Evolutionary conservation across 2,329 filamentous ascomycete genomes (phyloP).

Genomic region (Ambrosiella xylebori): DNA sequence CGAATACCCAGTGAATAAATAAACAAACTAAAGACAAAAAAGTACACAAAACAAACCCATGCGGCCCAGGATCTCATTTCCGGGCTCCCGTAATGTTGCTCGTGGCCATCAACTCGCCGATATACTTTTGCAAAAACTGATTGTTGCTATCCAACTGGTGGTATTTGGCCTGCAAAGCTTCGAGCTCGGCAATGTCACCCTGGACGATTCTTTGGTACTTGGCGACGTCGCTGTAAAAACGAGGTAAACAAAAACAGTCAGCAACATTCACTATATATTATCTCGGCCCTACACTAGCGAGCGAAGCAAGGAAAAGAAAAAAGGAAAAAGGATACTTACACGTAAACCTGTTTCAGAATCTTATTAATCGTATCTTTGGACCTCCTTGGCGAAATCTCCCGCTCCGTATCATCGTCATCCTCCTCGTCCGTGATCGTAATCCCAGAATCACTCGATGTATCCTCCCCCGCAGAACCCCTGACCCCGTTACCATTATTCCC

Average conservation of each 20-base stretch:
- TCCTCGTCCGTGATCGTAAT: not conserved
- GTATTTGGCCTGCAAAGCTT: constrained; percentile 84
- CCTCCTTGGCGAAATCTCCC: not conserved
- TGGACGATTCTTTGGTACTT: constrained; percentile 76
- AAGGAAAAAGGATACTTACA: not conserved
- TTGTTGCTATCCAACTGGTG: constrained; percentile 95
- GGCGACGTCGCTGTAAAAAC: constrained; percentile 60
- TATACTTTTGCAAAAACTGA: constrained; percentile 94
- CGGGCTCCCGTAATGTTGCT: constrained; percentile 51
- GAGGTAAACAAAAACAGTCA: not conserved
- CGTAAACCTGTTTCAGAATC: not conserved
- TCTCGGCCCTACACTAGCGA: too few relatives aligned
- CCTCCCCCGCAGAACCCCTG: too few relatives aligned
- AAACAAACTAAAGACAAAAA: not conserved
- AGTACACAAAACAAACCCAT: not conserved
- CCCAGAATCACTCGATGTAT: not conserved
- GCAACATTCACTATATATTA: not conserved
- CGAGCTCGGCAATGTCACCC: constrained; percentile 81
- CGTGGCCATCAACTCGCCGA: constrained; percentile 86
- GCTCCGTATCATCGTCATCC: not conserved
- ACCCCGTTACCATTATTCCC: too few relatives aligned
- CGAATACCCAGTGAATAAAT: not conserved
- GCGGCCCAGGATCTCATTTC: constrained; percentile 26
- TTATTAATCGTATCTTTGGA: not conserved
- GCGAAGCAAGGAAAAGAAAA: too few relatives aligned